Base-by-base conservation (phyloP, 179 eudicot genomes). In the Pouteria campechiana region DNA sequence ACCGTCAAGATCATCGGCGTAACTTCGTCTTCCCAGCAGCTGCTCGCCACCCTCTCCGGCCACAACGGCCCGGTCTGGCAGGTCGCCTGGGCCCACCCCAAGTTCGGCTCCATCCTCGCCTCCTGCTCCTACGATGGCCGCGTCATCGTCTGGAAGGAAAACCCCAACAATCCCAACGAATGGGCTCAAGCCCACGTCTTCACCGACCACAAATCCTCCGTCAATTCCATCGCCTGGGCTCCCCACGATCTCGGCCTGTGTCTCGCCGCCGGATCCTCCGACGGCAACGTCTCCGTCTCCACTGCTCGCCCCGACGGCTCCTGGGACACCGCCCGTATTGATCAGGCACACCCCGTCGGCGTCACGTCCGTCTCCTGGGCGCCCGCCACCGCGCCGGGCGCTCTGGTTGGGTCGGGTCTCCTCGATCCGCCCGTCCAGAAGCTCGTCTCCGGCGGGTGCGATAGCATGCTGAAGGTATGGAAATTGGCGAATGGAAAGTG, bases 301-400 rank as follows among this genome's bases (percentile, higher is more conserved):
- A 72, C 83, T 27, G 76, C 66, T 32, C 69, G 79, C 8, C 19
- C 93, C 32, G 93, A 84, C 36, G 93, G 87, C 50, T 64, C 73
- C 45, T 84, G 95, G 95, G 95, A 84, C 38, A 73, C 68, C 19
- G 55, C 73, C 32, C 58, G 48, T 55, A 84, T 84, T 6, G 95
- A 77, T 17, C 92, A 78, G 55, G 95, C 92, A 3, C 95, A 84
- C 49, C 83, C 92, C 1, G 75, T 75, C 16, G 95, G 95, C 7
- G 95, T 84, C 2, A 84, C 92, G 22, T 81, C 92, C 0, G 81
- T 84, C 37, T 73, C 92, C 11, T 84, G 95, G 95, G 86, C 83
- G 43, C 95, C 95, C 10, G 67, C 92, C 7, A 69, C 49, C 21
- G 83, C 75, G 37, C 83, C 84, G 9, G 92, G 87, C 10, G 73